phyloP scores from a whole-genome alignment of 106 monocot genomes.

The Dendrobium chrysotoxum region DNA sequence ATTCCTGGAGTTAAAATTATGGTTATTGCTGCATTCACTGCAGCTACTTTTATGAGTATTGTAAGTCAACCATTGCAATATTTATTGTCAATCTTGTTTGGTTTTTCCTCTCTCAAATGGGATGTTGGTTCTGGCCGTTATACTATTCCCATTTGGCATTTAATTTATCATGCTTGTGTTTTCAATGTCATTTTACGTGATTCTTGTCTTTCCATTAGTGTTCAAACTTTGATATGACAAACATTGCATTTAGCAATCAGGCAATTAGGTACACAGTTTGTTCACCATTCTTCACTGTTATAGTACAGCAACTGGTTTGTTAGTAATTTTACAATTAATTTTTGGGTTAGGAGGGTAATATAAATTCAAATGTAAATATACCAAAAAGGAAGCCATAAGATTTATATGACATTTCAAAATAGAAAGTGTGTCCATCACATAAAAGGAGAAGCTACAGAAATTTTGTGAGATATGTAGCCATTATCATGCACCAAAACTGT shows the following conservation, averaged over 20 bases:
- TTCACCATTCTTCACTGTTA: not conserved
- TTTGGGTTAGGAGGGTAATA: not conserved
- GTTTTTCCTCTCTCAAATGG: not conserved
- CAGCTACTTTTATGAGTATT: slow-evolving; percentile 80
- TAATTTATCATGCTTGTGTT: not conserved
- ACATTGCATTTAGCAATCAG: not conserved
- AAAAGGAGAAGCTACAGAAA: not conserved
- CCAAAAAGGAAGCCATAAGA: not conserved
- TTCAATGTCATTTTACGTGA: not conserved
- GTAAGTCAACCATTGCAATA: slow-evolving; percentile 36
- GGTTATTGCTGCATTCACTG: slow-evolving; percentile 69
- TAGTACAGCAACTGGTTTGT: not conserved
- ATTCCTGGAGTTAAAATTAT: slow-evolving; percentile 61
- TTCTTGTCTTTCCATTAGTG: not conserved
- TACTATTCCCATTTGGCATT: not conserved
- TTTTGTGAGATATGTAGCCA: not conserved
- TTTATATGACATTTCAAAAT: not conserved
- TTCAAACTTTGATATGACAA: not conserved
- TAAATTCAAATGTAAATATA: not conserved
- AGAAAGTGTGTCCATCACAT: not conserved
- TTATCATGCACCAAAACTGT: not conserved
- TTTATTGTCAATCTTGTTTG: not conserved
- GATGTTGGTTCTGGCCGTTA: not conserved
- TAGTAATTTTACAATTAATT: not conserved
- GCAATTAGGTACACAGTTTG: not conserved